A percentile compares a stretch with the other conserved stretches of the same genome.
phyloP scores from a whole-genome alignment of 2,329 filamentous ascomycete genomes.

The Colletotrichum falcatum region DNA sequence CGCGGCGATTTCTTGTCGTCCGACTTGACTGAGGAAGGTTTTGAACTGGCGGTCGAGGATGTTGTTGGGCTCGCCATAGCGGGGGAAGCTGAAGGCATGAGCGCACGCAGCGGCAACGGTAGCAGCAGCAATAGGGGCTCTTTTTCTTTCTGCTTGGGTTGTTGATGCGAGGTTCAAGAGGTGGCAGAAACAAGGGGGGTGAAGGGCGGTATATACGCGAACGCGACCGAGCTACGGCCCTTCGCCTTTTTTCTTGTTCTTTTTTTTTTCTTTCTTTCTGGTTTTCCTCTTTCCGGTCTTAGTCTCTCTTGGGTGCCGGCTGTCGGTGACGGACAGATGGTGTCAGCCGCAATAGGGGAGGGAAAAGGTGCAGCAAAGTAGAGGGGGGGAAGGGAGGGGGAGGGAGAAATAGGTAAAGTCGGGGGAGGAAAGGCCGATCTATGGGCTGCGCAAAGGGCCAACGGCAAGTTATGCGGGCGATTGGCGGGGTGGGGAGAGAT shows the following conservation, averaged over 20 bases:
- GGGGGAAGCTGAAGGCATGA: slow-evolving; percentile 37
- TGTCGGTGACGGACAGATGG: slow-evolving; percentile 30
- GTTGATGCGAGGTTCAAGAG: slow-evolving; percentile 7
- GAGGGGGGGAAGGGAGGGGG: background rate
- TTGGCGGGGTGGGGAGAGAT: slow-evolving; percentile 13
- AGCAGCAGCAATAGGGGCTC: background rate
- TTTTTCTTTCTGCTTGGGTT: slow-evolving; percentile 7
- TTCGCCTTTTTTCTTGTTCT: slow-evolving; percentile 1
- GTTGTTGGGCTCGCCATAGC: slow-evolving; percentile 40
- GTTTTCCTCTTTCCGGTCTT: background rate
- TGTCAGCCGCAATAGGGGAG: slow-evolving; percentile 31
- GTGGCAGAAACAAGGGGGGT: slow-evolving; percentile 17
- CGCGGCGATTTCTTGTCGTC: slow-evolving; percentile 54
- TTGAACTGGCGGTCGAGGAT: slow-evolving; percentile 58
- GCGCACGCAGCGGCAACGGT: slow-evolving; percentile 13
- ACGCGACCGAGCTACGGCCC: slow-evolving; percentile 22
- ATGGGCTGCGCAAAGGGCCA: slow-evolving; percentile 16
- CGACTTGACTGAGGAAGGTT: slow-evolving; percentile 63
- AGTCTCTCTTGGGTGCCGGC: slow-evolving; percentile 13
- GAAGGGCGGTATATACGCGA: slow-evolving; percentile 34
- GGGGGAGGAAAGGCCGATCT: background rate
- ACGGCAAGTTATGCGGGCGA: slow-evolving; percentile 29
- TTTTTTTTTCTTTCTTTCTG: background rate
- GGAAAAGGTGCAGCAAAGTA: slow-evolving; percentile 13
- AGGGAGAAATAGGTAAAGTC: background rate